These are phyloP conservation scores for Cladosporium halotolerans DNA, from an alignment of 2,329 filamentous ascomycete species.

Conservation along the genomic window DNA sequence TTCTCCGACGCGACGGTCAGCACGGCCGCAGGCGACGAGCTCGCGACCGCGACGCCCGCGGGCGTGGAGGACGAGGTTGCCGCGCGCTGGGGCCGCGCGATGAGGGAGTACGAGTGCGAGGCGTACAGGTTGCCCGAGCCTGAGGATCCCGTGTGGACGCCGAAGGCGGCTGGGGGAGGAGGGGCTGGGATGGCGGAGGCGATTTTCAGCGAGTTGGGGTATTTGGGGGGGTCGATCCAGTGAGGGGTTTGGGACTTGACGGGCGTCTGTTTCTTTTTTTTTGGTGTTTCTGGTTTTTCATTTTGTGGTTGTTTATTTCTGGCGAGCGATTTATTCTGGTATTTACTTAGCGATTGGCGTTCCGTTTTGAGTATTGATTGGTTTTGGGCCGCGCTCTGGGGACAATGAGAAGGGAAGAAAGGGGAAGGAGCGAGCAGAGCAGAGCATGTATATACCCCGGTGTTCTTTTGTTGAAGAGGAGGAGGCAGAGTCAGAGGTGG, in stretches of 20 bases:
- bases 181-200: constrained; percentile 18
- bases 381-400: neutral
- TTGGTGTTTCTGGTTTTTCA: neutral
- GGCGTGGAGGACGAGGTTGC: neutral
- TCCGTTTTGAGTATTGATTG: neutral
- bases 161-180: neutral
- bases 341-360: neutral
- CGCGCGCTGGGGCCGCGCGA: constrained; percentile 2
- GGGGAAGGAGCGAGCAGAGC: neutral
- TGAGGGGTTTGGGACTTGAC: neutral
- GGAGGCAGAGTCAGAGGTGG: too few species aligned
- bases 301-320: neutral
- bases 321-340: neutral
- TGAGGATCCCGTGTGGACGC: neutral
- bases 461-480: too few species aligned
- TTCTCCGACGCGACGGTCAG: constrained; percentile 29
- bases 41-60: constrained; percentile 17
- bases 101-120: constrained; percentile 7
- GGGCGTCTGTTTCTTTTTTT: neutral
- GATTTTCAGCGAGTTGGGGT: constrained; percentile 28
- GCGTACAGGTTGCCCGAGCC: neutral
- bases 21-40: constrained; percentile 20
- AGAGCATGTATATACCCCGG: too few species aligned
- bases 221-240: constrained; percentile 23
- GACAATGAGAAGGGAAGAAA: neutral